Conservation (phyloP, 225 moss, liverwort and hornwort species). For the Straminergon stramineum region DNA sequence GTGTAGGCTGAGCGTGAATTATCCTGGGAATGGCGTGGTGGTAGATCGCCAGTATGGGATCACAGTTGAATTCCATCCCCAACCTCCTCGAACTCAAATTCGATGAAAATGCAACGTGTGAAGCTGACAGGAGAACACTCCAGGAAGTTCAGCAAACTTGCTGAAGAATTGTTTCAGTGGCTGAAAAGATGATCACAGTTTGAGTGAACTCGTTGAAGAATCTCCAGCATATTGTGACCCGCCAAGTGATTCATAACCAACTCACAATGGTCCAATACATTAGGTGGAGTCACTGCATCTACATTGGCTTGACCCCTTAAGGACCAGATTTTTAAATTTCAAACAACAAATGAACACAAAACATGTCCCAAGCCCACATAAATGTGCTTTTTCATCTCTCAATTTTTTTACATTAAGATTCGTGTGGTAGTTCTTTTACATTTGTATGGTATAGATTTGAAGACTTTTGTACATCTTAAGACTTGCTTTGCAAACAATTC, state of each 20-base stretch:
- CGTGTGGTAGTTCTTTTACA: background rate
- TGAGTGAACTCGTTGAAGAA: background rate
- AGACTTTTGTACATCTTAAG: too few relatives aligned
- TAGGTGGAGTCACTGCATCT: background rate
- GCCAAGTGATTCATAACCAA: background rate
- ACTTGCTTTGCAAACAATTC: background rate
- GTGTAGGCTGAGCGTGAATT: background rate
- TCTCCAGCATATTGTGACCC: background rate
- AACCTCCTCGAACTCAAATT: background rate
- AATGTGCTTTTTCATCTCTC: background rate
- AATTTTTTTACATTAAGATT: background rate
- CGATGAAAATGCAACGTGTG: background rate
- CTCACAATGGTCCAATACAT: background rate
- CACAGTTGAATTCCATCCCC: background rate
- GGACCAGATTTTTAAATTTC: background rate
- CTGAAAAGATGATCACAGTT: background rate
- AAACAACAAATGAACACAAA: background rate
- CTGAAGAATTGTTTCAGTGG: background rate
- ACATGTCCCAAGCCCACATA: background rate
- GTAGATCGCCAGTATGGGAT: background rate
- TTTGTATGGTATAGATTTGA: background rate
- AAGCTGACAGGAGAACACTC: background rate
- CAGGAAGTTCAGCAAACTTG: background rate
- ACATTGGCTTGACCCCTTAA: background rate
- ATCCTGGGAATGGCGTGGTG: background rate